These are phyloP conservation scores for Hibiscus syriacus DNA, from an alignment of 345 rosid genomes.

Conservation along the genomic window DNA sequence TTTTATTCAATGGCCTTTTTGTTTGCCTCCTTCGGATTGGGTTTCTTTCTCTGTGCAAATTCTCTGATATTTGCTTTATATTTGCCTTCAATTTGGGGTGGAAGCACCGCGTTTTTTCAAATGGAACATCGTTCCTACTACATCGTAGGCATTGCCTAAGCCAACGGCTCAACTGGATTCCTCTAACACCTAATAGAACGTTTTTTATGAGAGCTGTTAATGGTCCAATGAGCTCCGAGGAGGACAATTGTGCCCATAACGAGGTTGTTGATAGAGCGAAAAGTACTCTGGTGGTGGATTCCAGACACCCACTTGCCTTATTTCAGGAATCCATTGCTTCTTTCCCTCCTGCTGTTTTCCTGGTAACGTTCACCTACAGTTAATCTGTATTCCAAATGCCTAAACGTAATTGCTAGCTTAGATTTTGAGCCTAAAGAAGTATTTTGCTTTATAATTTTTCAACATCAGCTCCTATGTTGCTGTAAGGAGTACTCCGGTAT, in stretches of 20 bases:
- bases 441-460: neutral
- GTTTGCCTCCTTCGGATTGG: neutral
- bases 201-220: conserved; percentile 29
- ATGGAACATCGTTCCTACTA: conserved; percentile 15
- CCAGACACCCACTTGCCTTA: conserved; percentile 24
- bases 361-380: conserved; percentile 28
- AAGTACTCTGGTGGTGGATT: neutral
- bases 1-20: neutral
- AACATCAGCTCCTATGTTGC: neutral
- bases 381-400: too few species aligned
- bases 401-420: neutral
- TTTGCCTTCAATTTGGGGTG: conserved; percentile 31
- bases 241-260: conserved; percentile 21
- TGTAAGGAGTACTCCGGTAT: too few species aligned
- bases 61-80: too few species aligned
- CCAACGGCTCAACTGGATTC: conserved; percentile 15
- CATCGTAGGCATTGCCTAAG: conserved; percentile 10
- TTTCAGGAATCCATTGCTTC: conserved; percentile 35
- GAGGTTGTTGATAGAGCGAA: conserved; percentile 13
- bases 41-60: neutral
- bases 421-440: neutral
- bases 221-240: conserved; percentile 29
- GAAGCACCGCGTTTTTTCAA: conserved; percentile 27
- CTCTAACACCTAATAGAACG: neutral
- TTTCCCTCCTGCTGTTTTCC: conserved; percentile 47